Percentiles rank a stretch among this genome's conserved stretches.
These are phyloP conservation scores for Brassica nigra DNA, from an alignment of 345 rosid species.

Conservation along the genomic window DNA sequence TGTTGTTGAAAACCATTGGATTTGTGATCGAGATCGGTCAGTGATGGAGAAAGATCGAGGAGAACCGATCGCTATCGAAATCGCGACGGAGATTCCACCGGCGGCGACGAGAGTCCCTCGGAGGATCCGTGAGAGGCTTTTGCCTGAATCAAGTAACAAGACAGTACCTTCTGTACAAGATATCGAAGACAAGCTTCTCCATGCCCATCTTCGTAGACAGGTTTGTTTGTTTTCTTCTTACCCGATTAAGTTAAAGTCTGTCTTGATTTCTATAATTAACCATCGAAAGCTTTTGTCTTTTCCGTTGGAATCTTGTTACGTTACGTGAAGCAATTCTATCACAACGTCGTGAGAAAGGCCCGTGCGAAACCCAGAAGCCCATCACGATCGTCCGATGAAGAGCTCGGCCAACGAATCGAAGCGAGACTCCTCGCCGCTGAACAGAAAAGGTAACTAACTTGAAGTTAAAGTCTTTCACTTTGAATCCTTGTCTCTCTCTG, in stretches of 20 bases:
- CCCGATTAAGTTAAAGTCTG: background rate
- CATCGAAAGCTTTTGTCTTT: background rate
- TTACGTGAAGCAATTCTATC: constrained; percentile 75
- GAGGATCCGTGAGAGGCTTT: constrained; percentile 73
- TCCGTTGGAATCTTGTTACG: background rate
- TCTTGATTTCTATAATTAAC: constrained; percentile 17
- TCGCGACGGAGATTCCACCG: constrained; percentile 45
- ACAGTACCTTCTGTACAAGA: constrained; percentile 56
- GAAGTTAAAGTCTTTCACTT: background rate
- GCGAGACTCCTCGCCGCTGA: constrained; percentile 95
- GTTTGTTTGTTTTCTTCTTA: constrained; percentile 35
- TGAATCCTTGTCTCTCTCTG: background rate
- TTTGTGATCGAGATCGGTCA: constrained; percentile 1
- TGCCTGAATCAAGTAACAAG: constrained; percentile 54
- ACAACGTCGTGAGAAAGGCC: constrained; percentile 82
- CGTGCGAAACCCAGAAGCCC: constrained; percentile 86
- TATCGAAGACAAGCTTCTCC: constrained; percentile 90
- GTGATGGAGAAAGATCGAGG: constrained; percentile 49
- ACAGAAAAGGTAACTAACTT: constrained; percentile 66
- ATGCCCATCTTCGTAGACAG: constrained; percentile 94
- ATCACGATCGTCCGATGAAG: constrained; percentile 72
- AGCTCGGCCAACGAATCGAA: constrained; percentile 93
- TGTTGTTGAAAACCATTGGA: background rate
- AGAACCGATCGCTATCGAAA: constrained; percentile 56
- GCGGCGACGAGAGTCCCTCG: constrained; percentile 61